phyloP scores from a whole-genome alignment of 2,329 filamentous ascomycete genomes.

The Escovopsis sp. region DNA sequence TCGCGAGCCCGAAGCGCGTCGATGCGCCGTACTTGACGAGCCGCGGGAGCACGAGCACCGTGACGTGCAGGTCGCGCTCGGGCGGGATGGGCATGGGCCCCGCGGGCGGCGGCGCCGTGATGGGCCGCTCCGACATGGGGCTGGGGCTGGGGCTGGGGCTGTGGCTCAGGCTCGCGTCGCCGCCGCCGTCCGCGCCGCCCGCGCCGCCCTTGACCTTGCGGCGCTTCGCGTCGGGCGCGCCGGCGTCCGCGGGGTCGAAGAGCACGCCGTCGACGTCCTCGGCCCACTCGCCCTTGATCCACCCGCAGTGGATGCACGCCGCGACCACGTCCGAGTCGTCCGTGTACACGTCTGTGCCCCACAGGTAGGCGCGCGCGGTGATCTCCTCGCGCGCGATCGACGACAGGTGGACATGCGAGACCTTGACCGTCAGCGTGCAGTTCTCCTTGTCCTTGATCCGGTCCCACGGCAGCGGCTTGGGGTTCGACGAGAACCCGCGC shows the following conservation, averaged over 20 bases:
- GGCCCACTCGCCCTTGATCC: constrained; percentile 78
- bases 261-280: constrained; percentile 59
- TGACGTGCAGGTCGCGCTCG: constrained; percentile 74
- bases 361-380: constrained; percentile 63
- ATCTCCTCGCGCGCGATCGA: constrained; percentile 64
- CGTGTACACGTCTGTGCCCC: constrained; percentile 90
- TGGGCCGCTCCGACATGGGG: constrained; percentile 26
- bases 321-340: constrained; percentile 91
- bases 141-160: no score
- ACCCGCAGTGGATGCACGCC: constrained; percentile 84
- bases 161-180: no score
- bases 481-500: constrained; percentile 37
- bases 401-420: constrained; percentile 65
- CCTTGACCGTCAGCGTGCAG: constrained; percentile 77
- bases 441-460: constrained; percentile 63
- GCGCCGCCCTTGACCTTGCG: constrained; percentile 21
- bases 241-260: constrained; percentile 37
- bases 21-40: constrained; percentile 63
- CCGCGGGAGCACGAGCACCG: constrained; percentile 65
- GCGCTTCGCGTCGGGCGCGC: constrained; percentile 16
- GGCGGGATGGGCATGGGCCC: constrained; percentile 50
- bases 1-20: constrained; percentile 67
- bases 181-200: no score
- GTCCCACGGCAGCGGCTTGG: constrained; percentile 62
- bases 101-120: constrained; percentile 39